Evolutionary conservation across 352 stramenopile species (phyloP).

Genomic region (Pythium sukuiense): DNA sequence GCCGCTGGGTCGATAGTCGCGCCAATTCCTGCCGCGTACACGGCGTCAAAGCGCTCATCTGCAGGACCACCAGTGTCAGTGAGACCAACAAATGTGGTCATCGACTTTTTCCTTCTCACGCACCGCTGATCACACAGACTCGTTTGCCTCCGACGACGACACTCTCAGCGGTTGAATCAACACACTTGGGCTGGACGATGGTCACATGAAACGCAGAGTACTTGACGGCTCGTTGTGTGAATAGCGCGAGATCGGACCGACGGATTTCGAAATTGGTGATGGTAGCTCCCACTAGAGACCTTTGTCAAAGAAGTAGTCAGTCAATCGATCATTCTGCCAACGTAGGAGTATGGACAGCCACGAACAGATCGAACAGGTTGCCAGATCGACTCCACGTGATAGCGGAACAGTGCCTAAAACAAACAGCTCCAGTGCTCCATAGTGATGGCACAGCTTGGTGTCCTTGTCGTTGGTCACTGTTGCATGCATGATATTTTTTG

Average conservation of each 20-base stretch:
- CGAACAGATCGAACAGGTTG: too few relatives aligned
- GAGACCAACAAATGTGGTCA: too few relatives aligned
- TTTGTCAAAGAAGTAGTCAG: neutral
- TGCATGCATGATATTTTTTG: too few relatives aligned
- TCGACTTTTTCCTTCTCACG: too few relatives aligned
- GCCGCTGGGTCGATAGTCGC: neutral
- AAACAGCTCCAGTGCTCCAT: too few relatives aligned
- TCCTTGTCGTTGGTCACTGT: too few relatives aligned
- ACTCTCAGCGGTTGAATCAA: neutral
- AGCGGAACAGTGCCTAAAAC: too few relatives aligned
- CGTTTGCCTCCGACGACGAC: neutral
- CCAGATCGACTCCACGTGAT: too few relatives aligned
- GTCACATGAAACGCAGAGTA: neutral
- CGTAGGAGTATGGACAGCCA: too few relatives aligned
- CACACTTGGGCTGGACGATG: neutral
- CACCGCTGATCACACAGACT: neutral
- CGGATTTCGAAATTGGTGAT: neutral
- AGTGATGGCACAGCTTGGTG: too few relatives aligned
- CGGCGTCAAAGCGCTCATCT: neutral
- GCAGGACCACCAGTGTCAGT: too few relatives aligned
- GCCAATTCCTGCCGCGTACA: neutral
- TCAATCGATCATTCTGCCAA: too few relatives aligned
- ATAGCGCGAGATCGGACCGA: neutral
- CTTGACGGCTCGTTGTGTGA: neutral
- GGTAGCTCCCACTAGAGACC: neutral